phyloP scores from a whole-genome alignment of 768 basidiomycete species.

The Amanita phalloides region DNA sequence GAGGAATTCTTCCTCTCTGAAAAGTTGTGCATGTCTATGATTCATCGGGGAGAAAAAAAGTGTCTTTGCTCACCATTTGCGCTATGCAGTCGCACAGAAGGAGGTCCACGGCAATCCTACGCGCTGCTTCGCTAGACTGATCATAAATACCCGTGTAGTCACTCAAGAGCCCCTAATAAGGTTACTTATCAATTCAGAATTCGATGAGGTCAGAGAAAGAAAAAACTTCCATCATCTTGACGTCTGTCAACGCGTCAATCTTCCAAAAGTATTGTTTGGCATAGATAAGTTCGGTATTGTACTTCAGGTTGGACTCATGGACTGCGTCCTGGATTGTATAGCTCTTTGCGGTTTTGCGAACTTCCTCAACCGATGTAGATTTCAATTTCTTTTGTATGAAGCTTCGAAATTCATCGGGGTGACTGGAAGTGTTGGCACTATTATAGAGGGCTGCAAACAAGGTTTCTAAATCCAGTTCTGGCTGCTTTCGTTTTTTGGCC shows the following conservation, averaged over 20 bases:
- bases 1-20: background rate
- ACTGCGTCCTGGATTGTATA: slow-evolving; percentile 5
- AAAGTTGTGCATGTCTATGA: background rate
- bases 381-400: too few species aligned
- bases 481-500: too few species aligned
- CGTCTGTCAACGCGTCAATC: slow-evolving; percentile 5
- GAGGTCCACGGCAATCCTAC: slow-evolving; percentile 9
- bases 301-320: slow-evolving; percentile 4
- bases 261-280: slow-evolving; percentile 5
- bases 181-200: background rate
- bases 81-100: slow-evolving; percentile 8
- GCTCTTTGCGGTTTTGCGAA: slow-evolving; percentile 5
- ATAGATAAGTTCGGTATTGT: background rate
- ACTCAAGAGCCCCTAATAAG: slow-evolving; percentile 5
- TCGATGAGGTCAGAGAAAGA: background rate
- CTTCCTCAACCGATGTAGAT: too few species aligned
- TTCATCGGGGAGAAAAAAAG: too few species aligned
- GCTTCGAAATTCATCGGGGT: too few species aligned
- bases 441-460: too few species aligned
- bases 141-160: slow-evolving; percentile 9
- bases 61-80: slow-evolving; percentile 2
- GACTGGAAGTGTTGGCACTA: too few species aligned
- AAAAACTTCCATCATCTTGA: slow-evolving; percentile 3
- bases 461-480: too few species aligned
- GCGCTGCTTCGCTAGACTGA: slow-evolving; percentile 8